Base-by-base conservation (phyloP, 768 basidiomycete species). In the Boletus huronensis region DNA sequence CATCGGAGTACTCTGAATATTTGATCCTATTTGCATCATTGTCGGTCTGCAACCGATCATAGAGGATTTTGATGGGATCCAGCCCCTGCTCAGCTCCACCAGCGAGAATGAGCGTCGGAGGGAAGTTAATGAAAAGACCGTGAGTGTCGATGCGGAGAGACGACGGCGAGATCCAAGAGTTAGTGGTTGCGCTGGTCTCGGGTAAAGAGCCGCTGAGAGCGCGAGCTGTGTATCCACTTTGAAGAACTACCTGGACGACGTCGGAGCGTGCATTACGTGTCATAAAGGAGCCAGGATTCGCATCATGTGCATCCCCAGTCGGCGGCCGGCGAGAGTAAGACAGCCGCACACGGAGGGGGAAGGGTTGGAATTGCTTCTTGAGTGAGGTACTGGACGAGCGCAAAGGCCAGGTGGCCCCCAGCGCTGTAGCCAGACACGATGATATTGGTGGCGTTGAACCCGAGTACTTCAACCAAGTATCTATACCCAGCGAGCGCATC, bases 401-500 rank as follows among this genome's bases (percentile, higher is more conserved):
- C 14, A 17, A 54, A 43, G 25, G 47, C 41, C 25, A 54, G 32
- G 25, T 54, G 53, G 16, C 34, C 48, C 11, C 48, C 53, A 7
- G 43, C 51, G 13, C 51, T 46, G 42, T 46, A n/a, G 13, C 51
- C 51, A 13, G 48, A 54, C 41, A 44, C 48, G 21, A 50, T 43
- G 35, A 54, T 19, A 19, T 50, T 54, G 48, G 16, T 23, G 14
- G 34, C 35, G 17, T 35, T 50, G 46, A 54, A 54, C 8, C 21
- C 53, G 16, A 54, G 40, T 3, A 10, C 42, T 29, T 54, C 41
- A 14, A 50, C 23, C 48, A 54, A 31, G 41, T 43, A 50, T 35
- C 47, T 50, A 35, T 54, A 50, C 34, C 48, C 53, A 25, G 53
- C 48, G 21, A 54, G 48, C 7, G 53, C 48, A 25, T 54, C 53